These are phyloP conservation scores for Erythrophleum ivorense DNA, from an alignment of 331 rosid genomes.

Conservation along the genomic window DNA sequence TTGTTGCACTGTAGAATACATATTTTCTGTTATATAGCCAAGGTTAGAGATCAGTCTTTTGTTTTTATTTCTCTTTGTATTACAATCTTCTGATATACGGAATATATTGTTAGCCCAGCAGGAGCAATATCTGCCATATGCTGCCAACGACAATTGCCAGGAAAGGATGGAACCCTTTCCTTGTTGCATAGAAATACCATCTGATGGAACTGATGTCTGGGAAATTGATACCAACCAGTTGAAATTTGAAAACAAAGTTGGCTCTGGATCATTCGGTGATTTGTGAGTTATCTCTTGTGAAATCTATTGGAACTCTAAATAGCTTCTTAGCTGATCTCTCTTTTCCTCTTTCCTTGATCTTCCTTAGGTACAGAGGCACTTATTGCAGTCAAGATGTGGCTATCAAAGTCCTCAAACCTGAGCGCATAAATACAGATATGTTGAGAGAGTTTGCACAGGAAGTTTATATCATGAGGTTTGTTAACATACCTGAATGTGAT, in stretches of 20 bases:
- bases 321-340: slow-evolving; percentile 45
- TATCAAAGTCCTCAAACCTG: slow-evolving; percentile 86
- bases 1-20: not conserved
- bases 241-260: slow-evolving; percentile 84
- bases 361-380: slow-evolving; percentile 82
- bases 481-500: slow-evolving; percentile 38
- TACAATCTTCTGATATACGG: not conserved
- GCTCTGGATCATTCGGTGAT: slow-evolving; percentile 94
- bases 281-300: slow-evolving; percentile 68
- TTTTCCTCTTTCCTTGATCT: slow-evolving; percentile 36
- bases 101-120: slow-evolving; percentile 43
- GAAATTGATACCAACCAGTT: slow-evolving; percentile 83
- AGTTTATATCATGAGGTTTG: slow-evolving; percentile 96
- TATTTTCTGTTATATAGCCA: not conserved
- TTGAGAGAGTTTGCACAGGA: slow-evolving; percentile 92
- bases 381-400: slow-evolving; percentile 97
- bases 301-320: slow-evolving; percentile 35
- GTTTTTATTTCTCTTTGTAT: slow-evolving; percentile 18
- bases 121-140: slow-evolving; percentile 63
- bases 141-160: slow-evolving; percentile 54
- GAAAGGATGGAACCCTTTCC: slow-evolving; percentile 53
- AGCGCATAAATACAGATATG: slow-evolving; percentile 82
- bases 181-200: slow-evolving; percentile 76
- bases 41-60: not conserved
- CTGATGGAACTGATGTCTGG: slow-evolving; percentile 97